Base-by-base conservation (phyloP, 768 basidiomycete genomes). In the Trametes villosa region DNA sequence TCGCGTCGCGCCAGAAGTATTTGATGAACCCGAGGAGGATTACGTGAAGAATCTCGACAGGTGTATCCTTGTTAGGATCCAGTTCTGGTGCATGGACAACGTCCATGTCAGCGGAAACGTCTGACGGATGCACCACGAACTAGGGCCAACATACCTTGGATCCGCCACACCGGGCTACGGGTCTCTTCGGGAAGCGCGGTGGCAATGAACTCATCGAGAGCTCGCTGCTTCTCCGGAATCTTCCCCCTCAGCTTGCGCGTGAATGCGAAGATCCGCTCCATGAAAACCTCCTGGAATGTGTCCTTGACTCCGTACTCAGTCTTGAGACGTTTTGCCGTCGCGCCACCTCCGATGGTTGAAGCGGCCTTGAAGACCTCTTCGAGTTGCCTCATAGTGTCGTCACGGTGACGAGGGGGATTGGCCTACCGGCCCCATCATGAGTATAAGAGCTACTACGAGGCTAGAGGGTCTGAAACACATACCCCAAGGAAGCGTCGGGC, bases 281-380 rank as follows among this genome's bases (percentile, higher is more conserved):
- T 7, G 46, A 75, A 76, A 20, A 53, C 34, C 1, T 63, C 57
- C 38, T 72, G 74, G 52, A 69, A 72, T 7, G 70, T 72, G 48
- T 78, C 77, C 59, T 78, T 77, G 38, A 76, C 60, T 0, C 76
- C 76, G 0, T 67, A 52, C 2, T 67, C 60, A 17, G 75, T 78
- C 7, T 56, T 64, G 33, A 64, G 63, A 33, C 67, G 54, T 17
- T 60, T 61, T 26, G 57, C 41, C n/a, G 29, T n/a, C 17, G 63
- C 53, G 44, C 26, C 53, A 34, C 50, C 48, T 13, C 46, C 64
- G 11, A 53, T 18, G 15, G 34, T 46, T 1, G 50, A 18, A 17
- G 57, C 54, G 2, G 18, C 36, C 0, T 46, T n/a, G 36, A 56
- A 57, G 29, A 53, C 22, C 11, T 30, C 3, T 24, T 36, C 20